These are phyloP conservation scores for Ramalina intermedia DNA, from an alignment of 495 filamentous ascomycete genomes.

Conservation along the genomic window DNA sequence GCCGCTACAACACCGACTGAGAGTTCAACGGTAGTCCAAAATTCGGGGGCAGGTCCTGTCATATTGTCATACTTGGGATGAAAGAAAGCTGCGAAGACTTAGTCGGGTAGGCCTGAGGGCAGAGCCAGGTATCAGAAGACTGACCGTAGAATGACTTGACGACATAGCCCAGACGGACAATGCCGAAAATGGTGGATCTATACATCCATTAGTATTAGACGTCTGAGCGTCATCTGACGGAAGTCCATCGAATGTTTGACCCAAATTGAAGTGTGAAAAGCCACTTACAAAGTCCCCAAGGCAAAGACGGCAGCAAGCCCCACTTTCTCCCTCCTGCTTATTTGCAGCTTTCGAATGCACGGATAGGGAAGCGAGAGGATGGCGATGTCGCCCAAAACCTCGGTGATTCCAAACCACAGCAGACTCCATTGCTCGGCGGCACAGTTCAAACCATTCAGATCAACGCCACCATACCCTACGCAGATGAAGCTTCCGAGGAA, in stretches of 20 bases:
- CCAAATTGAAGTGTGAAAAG: neutral
- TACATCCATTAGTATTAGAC: neutral
- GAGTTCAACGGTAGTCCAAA: constrained; percentile 4
- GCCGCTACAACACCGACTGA: constrained; percentile 2
- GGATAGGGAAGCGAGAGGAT: constrained; percentile 2
- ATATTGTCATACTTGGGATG: neutral
- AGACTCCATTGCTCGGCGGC: neutral
- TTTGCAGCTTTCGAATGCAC: constrained; percentile 4
- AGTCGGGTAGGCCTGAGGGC: neutral
- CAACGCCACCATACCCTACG: neutral
- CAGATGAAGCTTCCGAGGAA: neutral
- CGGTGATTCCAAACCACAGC: constrained; percentile 3
- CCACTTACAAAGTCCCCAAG: neutral
- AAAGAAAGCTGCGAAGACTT: neutral
- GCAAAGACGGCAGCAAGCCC: neutral
- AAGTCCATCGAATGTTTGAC: neutral
- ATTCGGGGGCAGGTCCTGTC: neutral
- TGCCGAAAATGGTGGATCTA: neutral
- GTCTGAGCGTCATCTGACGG: neutral
- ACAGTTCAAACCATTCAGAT: neutral
- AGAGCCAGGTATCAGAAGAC: neutral
- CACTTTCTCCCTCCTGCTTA: neutral
- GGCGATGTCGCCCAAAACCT: constrained; percentile 1
- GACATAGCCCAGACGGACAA: neutral
- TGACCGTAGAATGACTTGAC: neutral